Base-by-base conservation (phyloP, 345 rosid species). In the Viola odorata region DNA sequence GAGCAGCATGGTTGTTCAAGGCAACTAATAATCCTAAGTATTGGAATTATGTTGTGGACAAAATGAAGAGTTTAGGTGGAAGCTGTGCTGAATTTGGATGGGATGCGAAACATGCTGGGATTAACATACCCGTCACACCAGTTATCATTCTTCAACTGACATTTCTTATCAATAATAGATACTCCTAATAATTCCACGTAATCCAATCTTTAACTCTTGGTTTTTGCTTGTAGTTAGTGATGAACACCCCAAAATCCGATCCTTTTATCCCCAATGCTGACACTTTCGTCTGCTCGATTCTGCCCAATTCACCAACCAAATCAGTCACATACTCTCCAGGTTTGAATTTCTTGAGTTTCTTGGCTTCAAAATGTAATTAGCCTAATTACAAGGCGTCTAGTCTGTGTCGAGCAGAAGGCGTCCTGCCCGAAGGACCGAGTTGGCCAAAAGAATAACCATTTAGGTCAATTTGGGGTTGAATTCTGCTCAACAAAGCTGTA, bases 1-100 rank as follows among this genome's bases (percentile, higher is more conserved):
- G 60, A 58, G 74, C 74, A 47, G 55, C 74, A 14, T 70, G 74
- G 74, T 14, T 70, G 39, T 58, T 12, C 50, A 70, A 64, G 60
- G 74, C 74, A 32, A 58, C 69, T 5, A 12, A 59, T 9, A 38
- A 64, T 39, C 38, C 17, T n/a, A 57, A 42, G 8, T 63, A 57
- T 23, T 37, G 61, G 54, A 15, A 52, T 16, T 63, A 57, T 38
- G 37, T 69, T 4, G 12, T 4, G 17, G 15, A 13, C 1, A 56
- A 62, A 6, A 52, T 51, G 3, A 16, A 37, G 4, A 8, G 8
- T 12, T 14, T 51, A 15, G 0, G 6, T 0, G 44, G 4, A 4
- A 38, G 45, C 49, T 41, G 40, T n/a, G 3, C 44, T 17, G 74
- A 70, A 48, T 70, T 70, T 14, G 74, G 74, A 42, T 70, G 74